Conservation (phyloP, 148 eudicot species). For the Arctostaphylos glauca region DNA sequence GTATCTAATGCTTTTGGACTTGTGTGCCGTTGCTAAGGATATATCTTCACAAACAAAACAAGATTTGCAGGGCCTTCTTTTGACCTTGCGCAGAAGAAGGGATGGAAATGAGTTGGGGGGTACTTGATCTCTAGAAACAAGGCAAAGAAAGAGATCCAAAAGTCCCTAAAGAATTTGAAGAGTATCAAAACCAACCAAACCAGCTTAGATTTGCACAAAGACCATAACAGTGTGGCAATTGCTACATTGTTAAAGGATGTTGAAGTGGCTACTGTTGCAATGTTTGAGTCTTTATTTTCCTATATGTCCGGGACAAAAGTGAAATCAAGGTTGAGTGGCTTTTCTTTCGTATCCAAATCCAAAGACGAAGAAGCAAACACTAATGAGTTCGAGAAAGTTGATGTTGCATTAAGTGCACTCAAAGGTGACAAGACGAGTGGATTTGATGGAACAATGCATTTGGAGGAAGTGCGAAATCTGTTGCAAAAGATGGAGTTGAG, state of each 20-base stretch:
- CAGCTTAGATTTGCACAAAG: not conserved
- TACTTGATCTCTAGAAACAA: slow-evolving; percentile 22
- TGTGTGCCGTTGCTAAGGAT: slow-evolving; percentile 21
- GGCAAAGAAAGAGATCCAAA: slow-evolving; percentile 17
- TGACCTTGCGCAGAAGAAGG: slow-evolving; percentile 19
- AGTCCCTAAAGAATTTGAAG: slow-evolving; percentile 15
- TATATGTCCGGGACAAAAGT: slow-evolving; percentile 15
- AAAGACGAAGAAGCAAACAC: not conserved
- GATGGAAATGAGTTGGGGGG: slow-evolving; percentile 12
- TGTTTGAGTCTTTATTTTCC: slow-evolving; percentile 23
- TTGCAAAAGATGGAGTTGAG: slow-evolving; percentile 21
- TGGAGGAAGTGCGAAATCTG: slow-evolving; percentile 14
- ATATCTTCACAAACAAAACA: slow-evolving; percentile 24
- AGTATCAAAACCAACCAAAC: not conserved
- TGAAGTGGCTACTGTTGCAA: slow-evolving; percentile 19
- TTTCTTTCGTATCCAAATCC: slow-evolving; percentile 21
- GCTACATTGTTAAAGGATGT: slow-evolving; percentile 18
- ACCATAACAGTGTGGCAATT: slow-evolving; percentile 5
- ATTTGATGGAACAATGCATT: slow-evolving; percentile 14
- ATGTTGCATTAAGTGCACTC: slow-evolving; percentile 8
- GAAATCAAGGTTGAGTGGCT: not conserved
- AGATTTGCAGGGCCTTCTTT: slow-evolving; percentile 17
- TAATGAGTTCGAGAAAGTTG: slow-evolving; percentile 20
- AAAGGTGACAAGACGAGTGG: slow-evolving; percentile 11
- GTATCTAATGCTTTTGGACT: slow-evolving; percentile 27